Conservation (phyloP, 352 stramenopile species). For the Globisporangium echinulatum region DNA sequence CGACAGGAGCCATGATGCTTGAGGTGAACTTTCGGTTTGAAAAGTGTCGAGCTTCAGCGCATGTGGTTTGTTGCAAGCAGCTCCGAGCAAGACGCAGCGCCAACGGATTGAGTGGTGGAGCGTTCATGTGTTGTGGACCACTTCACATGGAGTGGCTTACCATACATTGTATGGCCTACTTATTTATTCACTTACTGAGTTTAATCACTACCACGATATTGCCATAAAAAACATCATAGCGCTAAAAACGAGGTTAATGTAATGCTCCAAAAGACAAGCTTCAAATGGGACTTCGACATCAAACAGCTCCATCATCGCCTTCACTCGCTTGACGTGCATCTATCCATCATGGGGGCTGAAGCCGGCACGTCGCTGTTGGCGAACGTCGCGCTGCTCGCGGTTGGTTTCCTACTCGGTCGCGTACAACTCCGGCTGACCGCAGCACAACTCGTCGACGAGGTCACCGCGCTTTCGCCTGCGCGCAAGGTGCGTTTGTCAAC, state of each 20-base stretch:
- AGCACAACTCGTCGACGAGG: conserved; percentile 37
- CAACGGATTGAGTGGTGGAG: conserved; percentile 27
- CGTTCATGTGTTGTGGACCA: neutral
- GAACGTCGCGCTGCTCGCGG: conserved; percentile 50
- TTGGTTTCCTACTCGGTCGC: conserved; percentile 57
- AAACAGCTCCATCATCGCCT: too few species aligned
- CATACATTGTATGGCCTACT: neutral
- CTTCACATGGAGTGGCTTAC: neutral
- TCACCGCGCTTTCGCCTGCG: conserved; percentile 25
- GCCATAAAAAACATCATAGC: neutral
- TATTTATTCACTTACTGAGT: too few species aligned
- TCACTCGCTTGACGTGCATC: too few species aligned
- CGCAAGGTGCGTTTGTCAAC: conserved; percentile 35
- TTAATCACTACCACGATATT: neutral
- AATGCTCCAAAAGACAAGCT: neutral
- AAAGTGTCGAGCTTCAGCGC: conserved; percentile 38
- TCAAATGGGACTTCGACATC: too few species aligned
- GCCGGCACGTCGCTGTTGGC: conserved; percentile 52
- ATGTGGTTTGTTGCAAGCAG: neutral
- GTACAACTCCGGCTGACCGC: conserved; percentile 43
- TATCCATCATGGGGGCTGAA: conserved; percentile 24
- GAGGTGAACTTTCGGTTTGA: conserved; percentile 84
- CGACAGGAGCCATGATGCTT: conserved; percentile 66
- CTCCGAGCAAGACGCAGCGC: neutral
- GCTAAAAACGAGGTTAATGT: neutral